Conservation (phyloP, 768 basidiomycete genomes). For the Kwoniella dendrophila region DNA sequence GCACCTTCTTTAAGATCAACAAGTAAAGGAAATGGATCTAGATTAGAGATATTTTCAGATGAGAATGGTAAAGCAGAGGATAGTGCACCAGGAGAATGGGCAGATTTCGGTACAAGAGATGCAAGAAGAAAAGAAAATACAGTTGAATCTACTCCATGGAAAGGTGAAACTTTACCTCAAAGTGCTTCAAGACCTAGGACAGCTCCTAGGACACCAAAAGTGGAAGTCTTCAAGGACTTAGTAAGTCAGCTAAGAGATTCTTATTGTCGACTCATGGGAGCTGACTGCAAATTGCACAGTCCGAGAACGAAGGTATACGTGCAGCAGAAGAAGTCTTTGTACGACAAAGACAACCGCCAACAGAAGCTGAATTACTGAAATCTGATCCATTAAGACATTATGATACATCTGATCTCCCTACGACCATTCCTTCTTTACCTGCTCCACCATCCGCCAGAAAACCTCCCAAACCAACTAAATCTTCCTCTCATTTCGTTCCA, state of each 20-base stretch:
- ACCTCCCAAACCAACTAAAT: conserved; percentile 26
- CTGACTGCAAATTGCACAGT: conserved; percentile 24
- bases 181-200: conserved; percentile 39
- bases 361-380: conserved; percentile 58
- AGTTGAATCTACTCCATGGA: conserved; percentile 57
- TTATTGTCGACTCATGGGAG: no score
- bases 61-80: conserved; percentile 37
- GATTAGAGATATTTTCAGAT: conserved; percentile 56
- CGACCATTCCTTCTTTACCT: conserved; percentile 34
- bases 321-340: conserved; percentile 53
- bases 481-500: conserved; percentile 17
- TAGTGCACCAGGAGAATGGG: conserved; percentile 54
- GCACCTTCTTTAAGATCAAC: conserved; percentile 34
- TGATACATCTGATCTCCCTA: conserved; percentile 26
- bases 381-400: conserved; percentile 58
- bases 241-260: conserved; percentile 43
- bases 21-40: conserved; percentile 45
- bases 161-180: conserved; percentile 58
- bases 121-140: conserved; percentile 59
- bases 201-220: conserved; percentile 56
- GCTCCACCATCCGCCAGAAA: conserved; percentile 45
- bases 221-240: conserved; percentile 59
- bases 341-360: conserved; percentile 37
- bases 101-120: conserved; percentile 58
- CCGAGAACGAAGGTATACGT: conserved; percentile 34